Evolutionary conservation across 352 stramenopile genomes (phyloP).

Genomic region (Phytopythium delawarense): DNA sequence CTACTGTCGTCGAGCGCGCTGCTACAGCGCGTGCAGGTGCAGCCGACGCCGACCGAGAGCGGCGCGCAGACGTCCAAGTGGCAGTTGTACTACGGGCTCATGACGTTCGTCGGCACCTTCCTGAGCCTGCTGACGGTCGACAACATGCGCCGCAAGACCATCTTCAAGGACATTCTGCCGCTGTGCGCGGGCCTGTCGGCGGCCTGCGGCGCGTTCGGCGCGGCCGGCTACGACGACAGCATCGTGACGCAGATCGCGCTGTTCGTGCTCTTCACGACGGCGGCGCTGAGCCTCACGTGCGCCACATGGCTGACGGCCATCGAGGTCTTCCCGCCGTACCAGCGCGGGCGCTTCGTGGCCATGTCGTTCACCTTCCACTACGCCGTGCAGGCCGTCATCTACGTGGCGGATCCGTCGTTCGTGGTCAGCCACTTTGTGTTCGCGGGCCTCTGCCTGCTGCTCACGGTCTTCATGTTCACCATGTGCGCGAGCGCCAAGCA

Average conservation of each 20-base stretch:
- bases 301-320: constrained; percentile 81
- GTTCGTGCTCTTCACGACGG: constrained; percentile 66
- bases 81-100: constrained; percentile 75
- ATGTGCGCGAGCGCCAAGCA: constrained; percentile 77
- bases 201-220: constrained; percentile 53
- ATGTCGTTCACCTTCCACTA: constrained; percentile 81
- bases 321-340: constrained; percentile 82
- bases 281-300: constrained; percentile 65
- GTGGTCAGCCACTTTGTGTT: constrained; percentile 73
- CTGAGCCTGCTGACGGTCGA: constrained; percentile 78
- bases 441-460: constrained; percentile 51
- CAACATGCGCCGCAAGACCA: constrained; percentile 84
- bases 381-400: constrained; percentile 59
- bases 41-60: constrained; percentile 28
- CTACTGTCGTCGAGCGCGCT: constrained; percentile 69
- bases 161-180: constrained; percentile 84
- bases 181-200: constrained; percentile 55
- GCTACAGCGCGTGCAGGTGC: constrained; percentile 58
- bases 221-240: constrained; percentile 36
- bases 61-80: constrained; percentile 69
- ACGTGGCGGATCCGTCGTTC: constrained; percentile 65
- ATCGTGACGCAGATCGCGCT: constrained; percentile 62
- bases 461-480: constrained; percentile 76
- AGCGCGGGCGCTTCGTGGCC: constrained; percentile 57
- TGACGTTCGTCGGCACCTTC: constrained; percentile 63